A percentile compares a stretch with the other conserved stretches of the same genome.
Conservation (phyloP, 2,329 filamentous ascomycete genomes). For the Colletotrichum sidae region DNA sequence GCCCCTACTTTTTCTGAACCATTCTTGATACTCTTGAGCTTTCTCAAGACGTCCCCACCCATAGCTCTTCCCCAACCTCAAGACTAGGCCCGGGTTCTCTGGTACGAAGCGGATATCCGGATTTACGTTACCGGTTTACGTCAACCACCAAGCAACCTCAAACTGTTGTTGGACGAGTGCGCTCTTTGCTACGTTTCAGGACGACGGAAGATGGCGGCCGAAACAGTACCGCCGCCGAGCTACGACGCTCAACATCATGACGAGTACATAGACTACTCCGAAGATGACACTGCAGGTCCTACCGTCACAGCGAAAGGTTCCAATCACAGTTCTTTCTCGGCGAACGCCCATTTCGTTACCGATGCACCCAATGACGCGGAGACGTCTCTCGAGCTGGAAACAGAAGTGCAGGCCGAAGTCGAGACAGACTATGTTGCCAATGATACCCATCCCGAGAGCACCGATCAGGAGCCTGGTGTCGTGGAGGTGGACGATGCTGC, state of each 20-base stretch:
- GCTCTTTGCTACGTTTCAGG: not conserved
- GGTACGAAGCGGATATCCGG: conserved; percentile 16
- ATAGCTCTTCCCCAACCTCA: not conserved
- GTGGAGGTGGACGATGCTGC: not conserved
- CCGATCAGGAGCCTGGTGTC: not conserved
- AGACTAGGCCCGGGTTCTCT: not conserved
- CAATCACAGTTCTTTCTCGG: conserved; percentile 20
- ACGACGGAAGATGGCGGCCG: conserved; percentile 21
- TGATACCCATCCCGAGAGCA: conserved; percentile 8
- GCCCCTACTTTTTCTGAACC: not conserved
- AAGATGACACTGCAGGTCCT: conserved; percentile 31
- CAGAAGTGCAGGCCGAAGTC: conserved; percentile 6
- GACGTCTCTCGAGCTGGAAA: conserved; percentile 36
- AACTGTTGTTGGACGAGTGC: not conserved
- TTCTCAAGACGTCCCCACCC: not conserved
- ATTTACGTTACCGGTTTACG: not conserved
- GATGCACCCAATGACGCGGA: not conserved
- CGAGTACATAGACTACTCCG: conserved; percentile 37
- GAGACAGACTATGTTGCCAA: not conserved
- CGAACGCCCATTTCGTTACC: conserved; percentile 21
- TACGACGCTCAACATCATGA: conserved; percentile 27
- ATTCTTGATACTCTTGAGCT: not conserved
- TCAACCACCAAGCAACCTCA: not conserved
- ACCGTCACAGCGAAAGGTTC: conserved; percentile 13
- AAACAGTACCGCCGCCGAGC: conserved; percentile 26